Evolutionary conservation across 306 rosid species (phyloP).

Genomic region (Casuarina equisetifolia): DNA sequence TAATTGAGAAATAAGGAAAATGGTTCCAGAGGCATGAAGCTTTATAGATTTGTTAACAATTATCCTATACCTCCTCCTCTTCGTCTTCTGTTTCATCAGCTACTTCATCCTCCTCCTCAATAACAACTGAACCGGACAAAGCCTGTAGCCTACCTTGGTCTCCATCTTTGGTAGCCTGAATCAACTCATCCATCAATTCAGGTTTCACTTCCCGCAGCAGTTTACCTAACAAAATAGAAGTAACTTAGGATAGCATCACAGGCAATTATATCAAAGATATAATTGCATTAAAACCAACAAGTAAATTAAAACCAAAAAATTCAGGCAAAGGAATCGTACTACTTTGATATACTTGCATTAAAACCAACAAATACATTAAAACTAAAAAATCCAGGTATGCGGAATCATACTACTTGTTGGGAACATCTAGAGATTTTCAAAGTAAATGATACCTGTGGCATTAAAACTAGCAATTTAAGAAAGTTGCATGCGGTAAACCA

Average conservation of each 20-base stretch:
- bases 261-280: background rate
- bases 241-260: background rate
- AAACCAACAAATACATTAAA: background rate
- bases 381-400: no score
- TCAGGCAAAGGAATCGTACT: no score
- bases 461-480: background rate
- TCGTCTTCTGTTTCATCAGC: constrained; percentile 46
- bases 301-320: background rate
- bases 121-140: constrained; percentile 40
- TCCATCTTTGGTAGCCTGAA: constrained; percentile 70
- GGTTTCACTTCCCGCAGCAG: constrained; percentile 70
- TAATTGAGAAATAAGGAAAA: constrained; percentile 17
- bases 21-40: background rate
- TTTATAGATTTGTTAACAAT: background rate
- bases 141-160: constrained; percentile 60
- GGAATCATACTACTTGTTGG: no score
- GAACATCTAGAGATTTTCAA: constrained; percentile 1
- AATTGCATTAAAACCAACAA: constrained; percentile 29
- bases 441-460: background rate
- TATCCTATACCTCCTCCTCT: constrained; percentile 55
- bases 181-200: constrained; percentile 76
- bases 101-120: constrained; percentile 43
- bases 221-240: constrained; percentile 51
- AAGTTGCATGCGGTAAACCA: background rate
- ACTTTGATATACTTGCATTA: background rate